Evolutionary conservation across 805 yeast genomes (phyloP).

Genomic region (Saturnispora kantuleensis): DNA sequence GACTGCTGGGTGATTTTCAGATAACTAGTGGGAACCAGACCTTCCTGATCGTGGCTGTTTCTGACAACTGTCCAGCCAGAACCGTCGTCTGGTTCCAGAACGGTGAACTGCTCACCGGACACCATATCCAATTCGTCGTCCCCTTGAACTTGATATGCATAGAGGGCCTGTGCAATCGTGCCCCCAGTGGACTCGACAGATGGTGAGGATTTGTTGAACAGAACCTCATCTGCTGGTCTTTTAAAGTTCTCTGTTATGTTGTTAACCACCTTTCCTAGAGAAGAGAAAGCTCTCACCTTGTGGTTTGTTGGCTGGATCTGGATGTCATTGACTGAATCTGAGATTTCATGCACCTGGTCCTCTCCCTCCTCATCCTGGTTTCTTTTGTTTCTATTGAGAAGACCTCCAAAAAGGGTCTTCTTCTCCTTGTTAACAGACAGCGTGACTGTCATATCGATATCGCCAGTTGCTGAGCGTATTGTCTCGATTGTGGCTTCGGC

Average conservation of each 20-base stretch:
- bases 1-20: constrained; percentile 34
- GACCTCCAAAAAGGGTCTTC: constrained; percentile 39
- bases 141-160: constrained; percentile 57
- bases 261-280: constrained; percentile 14
- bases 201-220: background rate
- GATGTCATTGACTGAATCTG: constrained; percentile 23
- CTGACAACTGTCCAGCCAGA: constrained; percentile 81
- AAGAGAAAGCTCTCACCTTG: constrained; percentile 22
- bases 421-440: constrained; percentile 45
- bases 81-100: constrained; percentile 70
- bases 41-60: constrained; percentile 39
- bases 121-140: constrained; percentile 60
- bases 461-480: constrained; percentile 76
- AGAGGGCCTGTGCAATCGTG: constrained; percentile 39
- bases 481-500: constrained; percentile 86
- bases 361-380: constrained; percentile 15
- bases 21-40: constrained; percentile 82
- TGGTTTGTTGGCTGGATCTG: constrained; percentile 13
- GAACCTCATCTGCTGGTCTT: constrained; percentile 7
- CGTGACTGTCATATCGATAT: constrained; percentile 54
- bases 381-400: constrained; percentile 16
- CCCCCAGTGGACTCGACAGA: background rate
- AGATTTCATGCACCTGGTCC: constrained; percentile 20
- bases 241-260: constrained; percentile 11
- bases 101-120: constrained; percentile 50